phyloP scores from a whole-genome alignment of 2,329 filamentous ascomycete genomes.

The Trichophyton verrucosum region DNA sequence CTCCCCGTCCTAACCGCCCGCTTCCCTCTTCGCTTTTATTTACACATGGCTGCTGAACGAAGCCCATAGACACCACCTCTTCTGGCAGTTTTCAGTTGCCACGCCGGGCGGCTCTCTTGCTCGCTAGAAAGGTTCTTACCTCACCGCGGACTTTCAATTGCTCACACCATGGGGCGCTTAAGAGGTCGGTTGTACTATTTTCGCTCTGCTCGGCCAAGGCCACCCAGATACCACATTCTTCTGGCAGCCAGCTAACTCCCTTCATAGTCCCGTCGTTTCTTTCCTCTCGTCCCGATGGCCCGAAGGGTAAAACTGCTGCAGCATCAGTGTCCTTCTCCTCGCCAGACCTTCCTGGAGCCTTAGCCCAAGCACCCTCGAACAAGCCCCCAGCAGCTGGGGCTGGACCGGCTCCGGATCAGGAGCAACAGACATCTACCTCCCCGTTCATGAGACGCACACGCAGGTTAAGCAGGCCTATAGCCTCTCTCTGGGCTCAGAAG shows the following conservation, averaged over 20 bases:
- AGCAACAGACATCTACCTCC: neutral
- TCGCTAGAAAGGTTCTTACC: neutral
- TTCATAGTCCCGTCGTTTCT: conserved; percentile 10
- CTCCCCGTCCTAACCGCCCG: neutral
- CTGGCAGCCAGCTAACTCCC: neutral
- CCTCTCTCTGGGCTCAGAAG: neutral
- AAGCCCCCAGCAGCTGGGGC: neutral
- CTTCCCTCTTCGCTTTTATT: neutral
- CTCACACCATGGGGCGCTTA: conserved; percentile 11
- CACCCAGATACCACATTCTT: too few species aligned
- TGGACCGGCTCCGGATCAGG: conserved; percentile 4
- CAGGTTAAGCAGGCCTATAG: neutral
- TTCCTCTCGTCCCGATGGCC: conserved; percentile 6
- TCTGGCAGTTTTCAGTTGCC: neutral
- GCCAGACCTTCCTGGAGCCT: conserved; percentile 5
- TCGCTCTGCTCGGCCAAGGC: neutral
- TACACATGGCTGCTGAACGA: neutral
- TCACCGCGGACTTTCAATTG: neutral
- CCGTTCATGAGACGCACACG: neutral
- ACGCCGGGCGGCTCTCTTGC: neutral
- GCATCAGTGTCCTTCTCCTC: conserved; percentile 2
- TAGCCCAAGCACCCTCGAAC: neutral
- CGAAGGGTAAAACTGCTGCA: conserved; percentile 6
- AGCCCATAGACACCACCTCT: neutral
- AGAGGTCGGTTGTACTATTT: conserved; percentile 6